phyloP scores from a whole-genome alignment of 2,329 filamentous ascomycete genomes.

The Hymenoscyphus fructigenus region DNA sequence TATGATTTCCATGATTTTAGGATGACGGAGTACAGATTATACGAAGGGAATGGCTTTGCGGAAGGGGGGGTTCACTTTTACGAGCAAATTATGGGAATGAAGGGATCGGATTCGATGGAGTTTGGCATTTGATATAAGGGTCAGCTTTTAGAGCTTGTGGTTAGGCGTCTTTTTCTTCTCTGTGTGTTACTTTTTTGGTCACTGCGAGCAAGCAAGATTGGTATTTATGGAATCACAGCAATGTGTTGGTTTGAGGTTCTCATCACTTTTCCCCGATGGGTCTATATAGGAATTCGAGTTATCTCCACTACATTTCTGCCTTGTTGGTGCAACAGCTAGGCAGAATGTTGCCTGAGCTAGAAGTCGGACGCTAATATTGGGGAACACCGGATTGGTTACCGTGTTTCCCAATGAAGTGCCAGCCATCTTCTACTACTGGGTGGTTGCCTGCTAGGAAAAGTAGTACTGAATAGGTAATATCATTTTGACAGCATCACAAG shows the following conservation, averaged over 20 bases:
- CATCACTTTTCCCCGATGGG: neutral
- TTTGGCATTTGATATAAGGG: conserved; percentile 26
- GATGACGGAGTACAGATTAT: conserved; percentile 30
- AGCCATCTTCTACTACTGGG: neutral
- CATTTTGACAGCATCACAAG: conserved; percentile 1
- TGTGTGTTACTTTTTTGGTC: conserved; percentile 15
- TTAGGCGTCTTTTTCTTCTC: conserved; percentile 21
- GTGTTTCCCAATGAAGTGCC: neutral
- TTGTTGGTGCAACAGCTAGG: conserved; percentile 6
- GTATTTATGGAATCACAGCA: conserved; percentile 8
- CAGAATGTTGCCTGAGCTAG: neutral
- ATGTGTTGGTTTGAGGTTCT: neutral
- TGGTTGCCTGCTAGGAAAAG: neutral
- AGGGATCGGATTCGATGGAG: conserved; percentile 22
- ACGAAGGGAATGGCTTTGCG: conserved; percentile 14
- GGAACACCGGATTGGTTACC: neutral
- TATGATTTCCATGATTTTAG: conserved; percentile 31
- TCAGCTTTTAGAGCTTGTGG: conserved; percentile 16
- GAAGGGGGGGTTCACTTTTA: neutral
- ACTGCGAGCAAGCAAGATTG: conserved; percentile 22
- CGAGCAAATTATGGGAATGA: conserved; percentile 15
- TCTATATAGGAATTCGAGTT: conserved; percentile 8
- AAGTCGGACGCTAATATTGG: neutral
- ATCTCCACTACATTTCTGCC: conserved; percentile 17
- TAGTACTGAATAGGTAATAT: neutral